phyloP scores from a whole-genome alignment of 2,329 filamentous ascomycete species.

The Neopestalotiopsis sp. region DNA sequence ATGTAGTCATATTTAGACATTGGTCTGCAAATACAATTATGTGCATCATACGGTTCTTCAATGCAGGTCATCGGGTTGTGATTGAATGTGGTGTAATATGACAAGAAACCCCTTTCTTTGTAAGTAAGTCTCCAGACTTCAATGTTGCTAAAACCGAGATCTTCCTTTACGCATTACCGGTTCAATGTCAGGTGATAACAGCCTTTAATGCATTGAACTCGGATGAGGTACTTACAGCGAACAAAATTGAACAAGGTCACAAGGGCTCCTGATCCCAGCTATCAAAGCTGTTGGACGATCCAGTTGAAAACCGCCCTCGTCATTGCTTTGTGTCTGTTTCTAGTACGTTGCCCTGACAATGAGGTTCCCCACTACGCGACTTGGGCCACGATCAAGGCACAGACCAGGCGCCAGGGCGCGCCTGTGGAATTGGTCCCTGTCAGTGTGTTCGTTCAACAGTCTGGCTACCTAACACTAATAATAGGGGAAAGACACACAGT shows the following conservation, averaged over 20 bases:
- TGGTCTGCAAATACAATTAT: neutral
- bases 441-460: neutral
- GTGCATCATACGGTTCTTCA: no score
- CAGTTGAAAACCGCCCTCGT: neutral
- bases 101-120: no score
- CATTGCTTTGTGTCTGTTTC: neutral
- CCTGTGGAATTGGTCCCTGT: neutral
- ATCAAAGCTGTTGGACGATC: neutral
- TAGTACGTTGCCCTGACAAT: constrained; percentile 36
- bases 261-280: no score
- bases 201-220: no score
- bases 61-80: no score
- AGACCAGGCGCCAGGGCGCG: constrained; percentile 24
- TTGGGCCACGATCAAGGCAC: constrained; percentile 24
- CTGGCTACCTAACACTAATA: constrained; percentile 15
- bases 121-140: no score
- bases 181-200: neutral
- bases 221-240: no score
- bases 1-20: no score
- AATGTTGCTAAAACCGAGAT: no score
- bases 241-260: no score
- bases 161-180: no score
- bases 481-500: constrained; percentile 10
- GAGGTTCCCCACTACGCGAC: constrained; percentile 1
- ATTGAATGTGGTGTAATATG: no score